These are phyloP conservation scores for Thalassiosira ordinaria DNA, from an alignment of 352 stramenopile species.

Conservation along the genomic window DNA sequence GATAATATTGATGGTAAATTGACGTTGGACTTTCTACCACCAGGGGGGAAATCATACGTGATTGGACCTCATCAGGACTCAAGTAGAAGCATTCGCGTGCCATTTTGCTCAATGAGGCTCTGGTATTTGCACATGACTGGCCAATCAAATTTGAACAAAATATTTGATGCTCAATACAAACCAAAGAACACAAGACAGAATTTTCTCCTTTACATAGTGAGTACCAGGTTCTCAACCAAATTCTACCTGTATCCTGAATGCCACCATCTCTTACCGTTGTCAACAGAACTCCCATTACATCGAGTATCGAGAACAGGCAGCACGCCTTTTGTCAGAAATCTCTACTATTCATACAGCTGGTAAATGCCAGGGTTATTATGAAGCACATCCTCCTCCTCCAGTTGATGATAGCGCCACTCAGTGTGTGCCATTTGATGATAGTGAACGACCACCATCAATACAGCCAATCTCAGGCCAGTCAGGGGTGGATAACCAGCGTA, in stretches of 20 bases:
- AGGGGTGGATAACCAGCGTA: constrained; percentile 26
- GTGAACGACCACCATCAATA: constrained; percentile 44
- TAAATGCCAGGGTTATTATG: constrained; percentile 61
- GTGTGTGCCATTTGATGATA: constrained; percentile 55
- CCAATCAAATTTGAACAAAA: constrained; percentile 34
- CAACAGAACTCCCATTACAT: constrained; percentile 54
- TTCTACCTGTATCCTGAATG: not conserved
- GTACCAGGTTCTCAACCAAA: constrained; percentile 15
- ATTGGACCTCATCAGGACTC: constrained; percentile 56
- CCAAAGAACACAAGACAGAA: constrained; percentile 57
- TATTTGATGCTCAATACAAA: constrained; percentile 44
- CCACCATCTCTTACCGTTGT: not conserved
- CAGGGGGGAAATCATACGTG: constrained; percentile 33
- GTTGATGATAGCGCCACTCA: constrained; percentile 29
- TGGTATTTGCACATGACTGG: constrained; percentile 54
- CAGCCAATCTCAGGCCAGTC: constrained; percentile 20
- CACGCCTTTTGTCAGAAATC: constrained; percentile 51
- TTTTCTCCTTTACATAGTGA: constrained; percentile 59
- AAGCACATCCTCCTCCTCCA: constrained; percentile 21
- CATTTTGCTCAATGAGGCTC: constrained; percentile 51
- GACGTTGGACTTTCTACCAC: constrained; percentile 54
- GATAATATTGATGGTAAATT: constrained; percentile 36
- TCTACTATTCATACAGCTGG: constrained; percentile 55
- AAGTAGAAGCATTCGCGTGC: constrained; percentile 46
- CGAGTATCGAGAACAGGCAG: constrained; percentile 55